These are phyloP conservation scores for Dactylellina parvicollis DNA, from an alignment of 2,329 filamentous ascomycete species.

Conservation along the genomic window DNA sequence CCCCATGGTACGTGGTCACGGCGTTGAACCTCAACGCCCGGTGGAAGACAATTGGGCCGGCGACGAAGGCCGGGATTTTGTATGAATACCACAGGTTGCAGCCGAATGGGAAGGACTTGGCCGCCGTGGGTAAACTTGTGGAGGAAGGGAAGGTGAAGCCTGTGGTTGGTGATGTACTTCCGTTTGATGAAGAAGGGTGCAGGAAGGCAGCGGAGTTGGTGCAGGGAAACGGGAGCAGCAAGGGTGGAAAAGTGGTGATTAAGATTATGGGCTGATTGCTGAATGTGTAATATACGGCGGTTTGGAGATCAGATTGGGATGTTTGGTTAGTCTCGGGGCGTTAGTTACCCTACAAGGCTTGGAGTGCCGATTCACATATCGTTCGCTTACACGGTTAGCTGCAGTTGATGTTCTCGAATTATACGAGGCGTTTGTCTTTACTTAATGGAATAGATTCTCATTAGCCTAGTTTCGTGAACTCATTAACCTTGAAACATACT, in stretches of 20 bases:
- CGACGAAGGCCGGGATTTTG: constrained; percentile 10
- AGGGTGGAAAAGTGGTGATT: constrained; percentile 48
- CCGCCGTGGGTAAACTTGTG: constrained; percentile 17
- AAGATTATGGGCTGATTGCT: constrained; percentile 16
- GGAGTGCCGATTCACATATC: no score
- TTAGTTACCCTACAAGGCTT: no score
- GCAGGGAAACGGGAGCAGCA: constrained; percentile 34
- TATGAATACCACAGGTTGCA: constrained; percentile 32
- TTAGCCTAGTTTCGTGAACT: no score
- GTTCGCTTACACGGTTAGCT: no score
- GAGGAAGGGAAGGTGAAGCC: constrained; percentile 45
- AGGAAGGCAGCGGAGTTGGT: constrained; percentile 39
- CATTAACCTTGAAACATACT: no score
- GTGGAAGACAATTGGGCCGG: constrained; percentile 21
- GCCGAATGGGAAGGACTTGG: constrained; percentile 42
- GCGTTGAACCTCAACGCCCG: constrained; percentile 34
- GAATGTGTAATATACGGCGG: background rate
- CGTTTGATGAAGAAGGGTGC: constrained; percentile 33
- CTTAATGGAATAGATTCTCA: no score
- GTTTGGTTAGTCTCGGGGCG: background rate
- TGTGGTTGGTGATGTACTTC: constrained; percentile 36
- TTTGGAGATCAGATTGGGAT: background rate
- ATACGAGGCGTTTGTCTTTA: no score
- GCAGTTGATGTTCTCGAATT: no score
- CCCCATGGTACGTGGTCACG: constrained; percentile 31